phyloP scores from a whole-genome alignment of 2,329 filamentous ascomycete species.

The Xylaria sp. region DNA sequence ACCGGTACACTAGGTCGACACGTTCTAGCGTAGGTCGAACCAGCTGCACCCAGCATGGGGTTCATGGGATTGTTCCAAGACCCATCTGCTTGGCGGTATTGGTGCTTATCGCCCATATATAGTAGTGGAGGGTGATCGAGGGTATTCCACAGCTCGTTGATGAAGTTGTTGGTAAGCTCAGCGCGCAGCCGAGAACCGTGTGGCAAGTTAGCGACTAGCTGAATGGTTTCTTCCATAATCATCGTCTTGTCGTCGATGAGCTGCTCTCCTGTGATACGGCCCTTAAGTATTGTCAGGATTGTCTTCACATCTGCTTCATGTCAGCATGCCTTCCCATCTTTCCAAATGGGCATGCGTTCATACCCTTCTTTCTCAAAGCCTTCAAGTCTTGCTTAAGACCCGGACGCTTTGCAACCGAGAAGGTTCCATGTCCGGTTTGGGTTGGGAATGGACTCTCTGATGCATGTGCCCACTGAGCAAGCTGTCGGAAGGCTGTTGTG shows the following conservation, averaged over 20 bases:
- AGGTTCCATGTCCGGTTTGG: conserved; percentile 71
- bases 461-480: conserved; percentile 54
- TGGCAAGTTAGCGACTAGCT: conserved; percentile 73
- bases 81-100: conserved; percentile 76
- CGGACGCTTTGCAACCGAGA: conserved; percentile 59
- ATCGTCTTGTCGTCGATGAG: conserved; percentile 79
- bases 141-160: conserved; percentile 75
- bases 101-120: conserved; percentile 69
- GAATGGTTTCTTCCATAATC: conserved; percentile 78
- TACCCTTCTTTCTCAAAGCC: conserved; percentile 61
- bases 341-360: conserved; percentile 34
- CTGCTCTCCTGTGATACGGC: conserved; percentile 70
- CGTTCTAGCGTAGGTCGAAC: conserved; percentile 72
- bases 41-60: conserved; percentile 73
- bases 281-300: conserved; percentile 67
- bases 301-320: conserved; percentile 67
- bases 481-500: conserved; percentile 48
- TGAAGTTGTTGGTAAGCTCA: conserved; percentile 72
- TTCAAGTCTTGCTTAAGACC: conserved; percentile 67
- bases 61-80: conserved; percentile 75
- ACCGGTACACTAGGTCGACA: conserved; percentile 69
- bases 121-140: conserved; percentile 77
- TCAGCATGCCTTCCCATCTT: conserved; percentile 27
- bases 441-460: conserved; percentile 71
- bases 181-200: conserved; percentile 68